Conservation (phyloP, 495 filamentous ascomycete species). For the Penicillium paradoxum region DNA sequence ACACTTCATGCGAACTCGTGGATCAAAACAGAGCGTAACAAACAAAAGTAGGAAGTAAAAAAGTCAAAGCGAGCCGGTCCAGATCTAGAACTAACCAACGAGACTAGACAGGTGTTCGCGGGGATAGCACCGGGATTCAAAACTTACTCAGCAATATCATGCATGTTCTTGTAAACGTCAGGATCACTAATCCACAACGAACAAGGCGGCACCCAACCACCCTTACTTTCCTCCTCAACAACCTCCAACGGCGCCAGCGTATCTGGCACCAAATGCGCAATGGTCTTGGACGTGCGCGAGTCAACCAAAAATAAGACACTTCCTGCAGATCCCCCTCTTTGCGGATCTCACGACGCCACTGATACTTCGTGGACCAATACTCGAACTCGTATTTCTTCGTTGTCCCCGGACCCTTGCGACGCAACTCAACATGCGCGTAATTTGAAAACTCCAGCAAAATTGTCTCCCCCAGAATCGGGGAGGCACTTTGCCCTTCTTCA, state of each 20-base stretch:
- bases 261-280: conserved; percentile 86
- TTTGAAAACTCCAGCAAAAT: conserved; percentile 94
- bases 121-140: neutral
- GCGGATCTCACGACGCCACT: conserved; percentile 71
- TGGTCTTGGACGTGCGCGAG: conserved; percentile 52
- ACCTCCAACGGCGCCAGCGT: conserved; percentile 63
- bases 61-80: neutral
- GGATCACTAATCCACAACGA: conserved; percentile 82
- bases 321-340: conserved; percentile 55
- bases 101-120: neutral
- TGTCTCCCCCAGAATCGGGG: conserved; percentile 54
- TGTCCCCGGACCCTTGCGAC: conserved; percentile 61
- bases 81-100: neutral
- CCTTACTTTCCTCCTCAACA: conserved; percentile 68
- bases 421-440: conserved; percentile 88
- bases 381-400: conserved; percentile 83
- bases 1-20: neutral
- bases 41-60: conserved; percentile 3
- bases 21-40: neutral
- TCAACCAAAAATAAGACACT: conserved; percentile 76
- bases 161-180: conserved; percentile 56
- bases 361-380: conserved; percentile 84
- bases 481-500: neutral
- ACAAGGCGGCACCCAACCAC: conserved; percentile 88
- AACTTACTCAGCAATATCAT: conserved; percentile 92